phyloP scores from a whole-genome alignment of 306 rosid genomes.

The Phaseolus lunatus region DNA sequence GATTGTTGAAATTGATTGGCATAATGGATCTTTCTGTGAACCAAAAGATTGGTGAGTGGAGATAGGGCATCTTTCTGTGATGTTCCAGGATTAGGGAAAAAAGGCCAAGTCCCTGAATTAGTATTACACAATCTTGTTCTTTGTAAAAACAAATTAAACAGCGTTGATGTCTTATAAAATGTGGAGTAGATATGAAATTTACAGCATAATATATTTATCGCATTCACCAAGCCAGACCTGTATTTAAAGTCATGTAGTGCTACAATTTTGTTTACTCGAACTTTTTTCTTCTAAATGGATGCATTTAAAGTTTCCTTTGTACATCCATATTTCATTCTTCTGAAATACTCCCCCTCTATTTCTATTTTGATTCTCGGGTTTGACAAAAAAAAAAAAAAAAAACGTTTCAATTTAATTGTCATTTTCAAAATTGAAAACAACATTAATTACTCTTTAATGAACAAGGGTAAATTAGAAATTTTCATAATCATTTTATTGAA shows the following conservation, averaged over 20 bases:
- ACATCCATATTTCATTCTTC: not conserved
- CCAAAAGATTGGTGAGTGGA: slow-evolving; percentile 14
- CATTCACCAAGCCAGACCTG: not conserved
- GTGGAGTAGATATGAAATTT: not conserved
- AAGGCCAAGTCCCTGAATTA: too few relatives aligned
- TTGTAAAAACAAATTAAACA: not conserved
- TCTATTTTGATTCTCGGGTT: too few relatives aligned
- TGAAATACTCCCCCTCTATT: not conserved
- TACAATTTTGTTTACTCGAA: too few relatives aligned
- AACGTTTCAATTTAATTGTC: too few relatives aligned
- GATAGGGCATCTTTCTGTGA: slow-evolving; percentile 23
- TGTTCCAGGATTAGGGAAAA: not conserved
- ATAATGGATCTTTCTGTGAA: slow-evolving; percentile 33
- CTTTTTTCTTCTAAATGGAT: not conserved
- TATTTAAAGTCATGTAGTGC: too few relatives aligned
- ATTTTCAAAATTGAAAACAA: too few relatives aligned
- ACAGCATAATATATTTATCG: slow-evolving; percentile 2
- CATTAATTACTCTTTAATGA: too few relatives aligned
- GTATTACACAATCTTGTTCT: not conserved
- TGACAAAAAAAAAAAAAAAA: too few relatives aligned
- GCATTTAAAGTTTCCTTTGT: not conserved
- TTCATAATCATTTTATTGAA: too few relatives aligned
- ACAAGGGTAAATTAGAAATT: too few relatives aligned
- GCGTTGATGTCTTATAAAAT: not conserved
- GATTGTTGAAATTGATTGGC: slow-evolving; percentile 24